These are phyloP conservation scores for Dorcoceras hygrometricum DNA, from an alignment of 257 asterid genomes.

Conservation along the genomic window DNA sequence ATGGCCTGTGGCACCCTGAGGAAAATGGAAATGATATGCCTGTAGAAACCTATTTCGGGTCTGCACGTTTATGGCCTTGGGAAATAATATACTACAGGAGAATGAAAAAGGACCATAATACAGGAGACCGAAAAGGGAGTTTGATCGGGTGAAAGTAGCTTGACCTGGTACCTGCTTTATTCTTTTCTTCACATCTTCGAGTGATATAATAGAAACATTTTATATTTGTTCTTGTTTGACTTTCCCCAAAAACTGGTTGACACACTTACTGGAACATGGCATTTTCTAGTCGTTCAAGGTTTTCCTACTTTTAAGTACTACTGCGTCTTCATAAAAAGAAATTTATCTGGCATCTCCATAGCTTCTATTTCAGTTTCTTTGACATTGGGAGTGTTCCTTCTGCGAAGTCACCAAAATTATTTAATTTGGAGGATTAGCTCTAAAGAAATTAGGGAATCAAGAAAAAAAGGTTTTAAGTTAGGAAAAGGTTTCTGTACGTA, in stretches of 20 bases:
- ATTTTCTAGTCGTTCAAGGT: conserved; percentile 1
- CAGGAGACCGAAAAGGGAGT: conserved; percentile 43
- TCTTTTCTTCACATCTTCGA: conserved; percentile 9
- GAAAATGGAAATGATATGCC: conserved; percentile 35
- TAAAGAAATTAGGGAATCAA: neutral
- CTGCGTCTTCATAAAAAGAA: conserved; percentile 2
- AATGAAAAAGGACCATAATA: conserved; percentile 43
- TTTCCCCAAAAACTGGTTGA: conserved; percentile 7
- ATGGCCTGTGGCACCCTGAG: conserved; percentile 36
- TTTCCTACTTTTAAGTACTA: conserved; percentile 7
- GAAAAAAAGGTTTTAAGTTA: neutral
- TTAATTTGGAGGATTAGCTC: neutral
- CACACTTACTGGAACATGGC: neutral
- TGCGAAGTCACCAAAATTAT: neutral
- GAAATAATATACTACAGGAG: conserved; percentile 50
- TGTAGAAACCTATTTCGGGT: conserved; percentile 53
- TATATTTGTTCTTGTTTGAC: neutral
- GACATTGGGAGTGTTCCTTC: neutral
- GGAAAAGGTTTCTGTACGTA: neutral
- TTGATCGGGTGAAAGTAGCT: too few species aligned
- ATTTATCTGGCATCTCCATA: neutral
- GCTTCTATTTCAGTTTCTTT: neutral
- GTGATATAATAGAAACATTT: conserved; percentile 11
- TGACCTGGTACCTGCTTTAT: conserved; percentile 22
- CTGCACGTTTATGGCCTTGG: conserved; percentile 74